Conservation (phyloP, 331 rosid species). For the Saraca asoca region DNA sequence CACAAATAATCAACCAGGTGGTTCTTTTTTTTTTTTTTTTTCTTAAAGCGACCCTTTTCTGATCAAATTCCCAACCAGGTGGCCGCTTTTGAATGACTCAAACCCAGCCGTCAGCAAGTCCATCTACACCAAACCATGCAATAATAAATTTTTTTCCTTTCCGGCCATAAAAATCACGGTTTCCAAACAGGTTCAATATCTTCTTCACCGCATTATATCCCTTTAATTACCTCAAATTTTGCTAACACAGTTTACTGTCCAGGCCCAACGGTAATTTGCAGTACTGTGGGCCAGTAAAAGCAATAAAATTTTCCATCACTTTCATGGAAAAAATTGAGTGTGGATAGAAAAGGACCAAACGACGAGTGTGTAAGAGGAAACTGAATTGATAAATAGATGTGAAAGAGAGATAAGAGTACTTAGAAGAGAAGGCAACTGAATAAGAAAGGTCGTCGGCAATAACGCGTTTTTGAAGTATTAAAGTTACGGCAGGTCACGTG, state of each 20-base stretch:
- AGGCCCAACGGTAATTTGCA: background rate
- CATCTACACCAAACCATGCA: constrained; percentile 29
- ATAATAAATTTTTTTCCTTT: background rate
- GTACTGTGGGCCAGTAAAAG: background rate
- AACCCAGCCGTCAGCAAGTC: constrained; percentile 11
- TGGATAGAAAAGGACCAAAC: constrained; percentile 8
- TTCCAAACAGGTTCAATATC: constrained; percentile 6
- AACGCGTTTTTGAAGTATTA: constrained; percentile 23
- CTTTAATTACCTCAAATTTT: background rate
- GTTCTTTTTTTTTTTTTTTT: constrained; percentile 10
- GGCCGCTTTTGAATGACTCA: constrained; percentile 37
- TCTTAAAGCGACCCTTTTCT: constrained; percentile 19
- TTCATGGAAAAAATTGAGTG: background rate
- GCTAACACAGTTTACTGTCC: background rate
- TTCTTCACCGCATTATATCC: background rate
- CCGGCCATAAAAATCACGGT: background rate
- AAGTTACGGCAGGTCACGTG: constrained; percentile 34
- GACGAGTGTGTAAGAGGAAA: constrained; percentile 17
- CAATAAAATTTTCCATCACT: background rate
- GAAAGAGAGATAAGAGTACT: background rate
- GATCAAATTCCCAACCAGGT: constrained; percentile 33
- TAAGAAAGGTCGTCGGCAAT: constrained; percentile 39
- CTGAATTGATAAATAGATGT: background rate
- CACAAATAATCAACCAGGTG: constrained; percentile 22
- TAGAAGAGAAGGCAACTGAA: background rate